Conservation (phyloP, 208 protist species). For the Leishmania amazonensis region DNA sequence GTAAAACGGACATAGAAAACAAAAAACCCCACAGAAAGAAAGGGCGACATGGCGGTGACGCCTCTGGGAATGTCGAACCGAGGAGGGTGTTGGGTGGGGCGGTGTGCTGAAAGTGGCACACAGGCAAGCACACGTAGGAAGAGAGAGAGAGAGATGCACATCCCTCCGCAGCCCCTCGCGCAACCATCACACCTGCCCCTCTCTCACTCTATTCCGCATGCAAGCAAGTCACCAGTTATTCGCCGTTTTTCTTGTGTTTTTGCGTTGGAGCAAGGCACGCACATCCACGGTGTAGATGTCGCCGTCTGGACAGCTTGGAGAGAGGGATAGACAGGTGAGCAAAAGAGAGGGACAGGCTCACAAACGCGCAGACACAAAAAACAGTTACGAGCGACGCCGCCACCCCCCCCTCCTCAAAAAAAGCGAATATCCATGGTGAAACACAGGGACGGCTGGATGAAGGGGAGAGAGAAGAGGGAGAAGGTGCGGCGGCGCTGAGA, state of each 20-base stretch:
- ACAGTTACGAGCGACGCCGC: not conserved
- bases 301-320: not conserved
- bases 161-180: not conserved
- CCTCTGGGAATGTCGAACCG: not conserved
- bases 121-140: not conserved
- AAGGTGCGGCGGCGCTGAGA: not conserved
- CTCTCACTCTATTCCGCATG: not conserved
- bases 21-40: not conserved
- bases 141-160: not conserved
- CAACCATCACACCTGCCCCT: not conserved
- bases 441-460: not conserved
- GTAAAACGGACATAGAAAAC: not conserved
- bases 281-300: not conserved
- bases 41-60: not conserved
- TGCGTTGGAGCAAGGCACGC: not conserved
- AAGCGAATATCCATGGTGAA: not conserved
- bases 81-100: too few species aligned
- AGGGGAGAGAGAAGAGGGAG: not conserved
- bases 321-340: not conserved
- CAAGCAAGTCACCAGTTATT: not conserved
- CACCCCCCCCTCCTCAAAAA: not conserved
- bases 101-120: not conserved
- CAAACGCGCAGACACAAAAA: not conserved
- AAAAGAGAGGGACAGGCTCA: not conserved
- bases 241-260: not conserved